Evolutionary conservation across 345 rosid species (phyloP), one percentile per base, ranked within the genome.

Genomic region (Populus ilicifolia): DNA sequence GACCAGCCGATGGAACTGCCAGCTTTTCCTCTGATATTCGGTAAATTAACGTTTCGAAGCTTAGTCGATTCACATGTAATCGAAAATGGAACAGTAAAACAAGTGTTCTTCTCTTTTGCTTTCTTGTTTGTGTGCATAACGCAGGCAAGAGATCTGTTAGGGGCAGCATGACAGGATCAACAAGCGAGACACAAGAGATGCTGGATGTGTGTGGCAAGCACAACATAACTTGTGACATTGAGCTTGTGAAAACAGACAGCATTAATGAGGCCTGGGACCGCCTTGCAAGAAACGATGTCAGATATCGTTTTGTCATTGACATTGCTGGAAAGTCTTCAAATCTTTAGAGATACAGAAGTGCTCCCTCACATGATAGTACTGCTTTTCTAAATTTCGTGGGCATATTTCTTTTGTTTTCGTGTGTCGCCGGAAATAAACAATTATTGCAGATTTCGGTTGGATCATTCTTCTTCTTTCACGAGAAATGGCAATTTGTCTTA

Each of bases 241-340:
- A 89, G 62, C 73, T 85, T 44, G 70, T 88, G 10, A 76, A 74
- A 50, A 87, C 88, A 0, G 81, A 84, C 46, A 56, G 78, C 18
- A 88, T 88, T 41, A 89, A 90, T 29, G 72, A 84, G 20, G 88
- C 91, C 41, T 33, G 87, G 70, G 87, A 83, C 23, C 87, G 90
- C 10, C 88, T 90, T 9, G 86, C 87, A 5, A 83, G 62, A 78
- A 89, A 88, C 30, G 91, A 89, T 66, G 91, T 90, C 27, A 76
- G 91, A 30, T 90, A 89, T 50, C 92, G 94, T 13, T 90, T 90
- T 68, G 89, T 90, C 21, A 89, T 89, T 61, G 92, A 90, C 80
- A 82, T 89, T 62, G 89, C 73, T 16, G 81, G 79, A 30, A 63
- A 46, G 8, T n/a, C 75, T 5, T 44, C 76, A 39, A n/a, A 36